Conservation (phyloP, 2,329 filamentous ascomycete genomes). For the Aspergillus piperis region DNA sequence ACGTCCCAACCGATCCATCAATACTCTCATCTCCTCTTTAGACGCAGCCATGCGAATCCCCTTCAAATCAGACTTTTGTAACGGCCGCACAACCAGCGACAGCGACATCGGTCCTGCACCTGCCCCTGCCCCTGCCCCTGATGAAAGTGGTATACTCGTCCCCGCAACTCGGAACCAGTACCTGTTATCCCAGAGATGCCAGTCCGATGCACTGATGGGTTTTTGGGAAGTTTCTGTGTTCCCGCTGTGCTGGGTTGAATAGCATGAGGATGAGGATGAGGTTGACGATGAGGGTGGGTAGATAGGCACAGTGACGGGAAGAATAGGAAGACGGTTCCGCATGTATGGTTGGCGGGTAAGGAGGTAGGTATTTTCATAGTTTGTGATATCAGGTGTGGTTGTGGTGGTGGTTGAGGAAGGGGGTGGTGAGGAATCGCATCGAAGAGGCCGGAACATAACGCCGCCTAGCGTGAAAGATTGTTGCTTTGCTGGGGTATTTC, state of each 20-base stretch:
- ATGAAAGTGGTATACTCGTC: neutral
- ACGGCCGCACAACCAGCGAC: neutral
- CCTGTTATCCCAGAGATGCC: conserved; percentile 56
- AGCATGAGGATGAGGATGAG: neutral
- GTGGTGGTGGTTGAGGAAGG: conserved; percentile 18
- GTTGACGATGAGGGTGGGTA: neutral
- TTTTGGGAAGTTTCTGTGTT: neutral
- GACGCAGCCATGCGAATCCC: neutral
- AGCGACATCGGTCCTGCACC: neutral
- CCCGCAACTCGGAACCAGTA: conserved; percentile 57
- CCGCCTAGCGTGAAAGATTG: conserved; percentile 53
- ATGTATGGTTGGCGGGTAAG: conserved; percentile 43
- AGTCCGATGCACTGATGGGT: conserved; percentile 15
- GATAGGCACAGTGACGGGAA: conserved; percentile 22
- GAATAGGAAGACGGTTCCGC: conserved; percentile 26
- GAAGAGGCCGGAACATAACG: conserved; percentile 50
- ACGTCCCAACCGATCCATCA: conserved; percentile 23
- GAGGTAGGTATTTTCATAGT: conserved; percentile 34
- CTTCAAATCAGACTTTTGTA: neutral
- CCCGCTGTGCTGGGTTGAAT: neutral
- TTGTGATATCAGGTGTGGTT: too few species aligned
- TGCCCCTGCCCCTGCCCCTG: too few species aligned
- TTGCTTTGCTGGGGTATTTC: neutral
- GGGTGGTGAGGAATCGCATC: neutral
- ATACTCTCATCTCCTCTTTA: neutral